phyloP scores from a whole-genome alignment of 768 basidiomycete species.

The Candolleomyces efflorescens region DNA sequence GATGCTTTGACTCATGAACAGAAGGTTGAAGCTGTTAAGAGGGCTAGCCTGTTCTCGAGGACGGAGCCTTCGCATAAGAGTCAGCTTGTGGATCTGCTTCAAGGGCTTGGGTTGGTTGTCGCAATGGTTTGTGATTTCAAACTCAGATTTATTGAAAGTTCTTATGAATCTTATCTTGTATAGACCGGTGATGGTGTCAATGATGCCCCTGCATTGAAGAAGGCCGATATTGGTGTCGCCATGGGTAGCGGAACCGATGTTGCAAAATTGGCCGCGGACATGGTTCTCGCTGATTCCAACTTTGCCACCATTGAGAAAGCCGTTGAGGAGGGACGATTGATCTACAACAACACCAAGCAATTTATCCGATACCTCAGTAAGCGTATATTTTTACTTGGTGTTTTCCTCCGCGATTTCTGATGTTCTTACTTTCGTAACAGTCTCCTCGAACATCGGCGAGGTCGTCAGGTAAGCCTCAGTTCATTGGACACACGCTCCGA shows the following conservation, averaged over 20 bases:
- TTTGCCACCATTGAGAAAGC: conserved; percentile 96
- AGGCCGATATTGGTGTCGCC: conserved; percentile 96
- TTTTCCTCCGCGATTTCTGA: not conserved
- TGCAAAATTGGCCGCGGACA: conserved; percentile 95
- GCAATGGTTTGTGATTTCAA: conserved; percentile 67
- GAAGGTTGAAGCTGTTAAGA: conserved; percentile 82
- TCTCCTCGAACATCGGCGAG: conserved; percentile 96
- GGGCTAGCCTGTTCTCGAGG: conserved; percentile 85
- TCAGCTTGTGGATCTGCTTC: conserved; percentile 90
- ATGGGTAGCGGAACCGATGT: conserved; percentile 99
- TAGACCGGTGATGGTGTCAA: conserved; percentile 98
- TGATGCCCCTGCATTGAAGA: conserved; percentile 94
- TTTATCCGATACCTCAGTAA: conserved; percentile 97
- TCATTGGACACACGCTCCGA: not conserved
- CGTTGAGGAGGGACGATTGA: conserved; percentile 95
- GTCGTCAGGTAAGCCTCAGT: conserved; percentile 60
- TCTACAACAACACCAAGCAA: conserved; percentile 99
- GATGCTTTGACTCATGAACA: conserved; percentile 77
- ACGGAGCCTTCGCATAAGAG: conserved; percentile 96
- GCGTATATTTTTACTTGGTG: conserved; percentile 26
- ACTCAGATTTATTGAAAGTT: not conserved
- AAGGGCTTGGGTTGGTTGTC: conserved; percentile 87
- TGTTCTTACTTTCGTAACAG: conserved; percentile 27
- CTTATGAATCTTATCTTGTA: not conserved
- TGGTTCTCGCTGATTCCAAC: conserved; percentile 97